A percentile compares a stretch with the other conserved stretches of the same genome.
Evolutionary conservation across 106 monocot species (phyloP).

Genomic region (Platanthera guangdongensis): DNA sequence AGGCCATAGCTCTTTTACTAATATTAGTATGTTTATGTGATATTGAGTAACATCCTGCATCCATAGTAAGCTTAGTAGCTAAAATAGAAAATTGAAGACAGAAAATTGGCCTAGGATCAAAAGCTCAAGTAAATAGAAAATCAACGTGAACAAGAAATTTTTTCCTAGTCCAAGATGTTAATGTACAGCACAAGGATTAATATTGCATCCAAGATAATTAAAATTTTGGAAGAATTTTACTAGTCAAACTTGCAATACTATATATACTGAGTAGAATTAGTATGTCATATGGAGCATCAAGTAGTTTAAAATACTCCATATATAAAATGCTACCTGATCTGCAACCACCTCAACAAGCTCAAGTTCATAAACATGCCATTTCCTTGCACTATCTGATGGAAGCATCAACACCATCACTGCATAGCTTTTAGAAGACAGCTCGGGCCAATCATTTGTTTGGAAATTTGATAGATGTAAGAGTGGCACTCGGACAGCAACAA

Average conservation of each 20-base stretch:
- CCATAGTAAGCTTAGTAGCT: neutral
- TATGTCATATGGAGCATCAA: neutral
- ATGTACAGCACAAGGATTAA: neutral
- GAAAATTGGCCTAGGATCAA: neutral
- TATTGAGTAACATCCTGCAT: neutral
- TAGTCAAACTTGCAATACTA: neutral
- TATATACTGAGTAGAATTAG: neutral
- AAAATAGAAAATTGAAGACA: neutral
- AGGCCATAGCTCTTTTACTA: no score
- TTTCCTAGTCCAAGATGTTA: neutral
- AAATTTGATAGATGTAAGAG: conserved; percentile 85
- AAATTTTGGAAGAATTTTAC: neutral
- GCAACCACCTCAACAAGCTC: conserved; percentile 95
- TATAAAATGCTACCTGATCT: conserved; percentile 60
- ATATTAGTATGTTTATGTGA: neutral
- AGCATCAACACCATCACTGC: conserved; percentile 93
- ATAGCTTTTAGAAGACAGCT: conserved; percentile 72
- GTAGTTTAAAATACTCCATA: neutral
- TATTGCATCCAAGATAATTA: neutral
- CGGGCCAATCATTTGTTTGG: conserved; percentile 84
- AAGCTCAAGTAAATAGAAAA: neutral
- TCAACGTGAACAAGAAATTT: neutral
- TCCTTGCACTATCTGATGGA: conserved; percentile 81
- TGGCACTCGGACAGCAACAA: conserved; percentile 71
- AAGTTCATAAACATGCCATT: conserved; percentile 81